Evolutionary conservation across 2,329 filamentous ascomycete species (phyloP).

Genomic region (Lachnellula arida): DNA sequence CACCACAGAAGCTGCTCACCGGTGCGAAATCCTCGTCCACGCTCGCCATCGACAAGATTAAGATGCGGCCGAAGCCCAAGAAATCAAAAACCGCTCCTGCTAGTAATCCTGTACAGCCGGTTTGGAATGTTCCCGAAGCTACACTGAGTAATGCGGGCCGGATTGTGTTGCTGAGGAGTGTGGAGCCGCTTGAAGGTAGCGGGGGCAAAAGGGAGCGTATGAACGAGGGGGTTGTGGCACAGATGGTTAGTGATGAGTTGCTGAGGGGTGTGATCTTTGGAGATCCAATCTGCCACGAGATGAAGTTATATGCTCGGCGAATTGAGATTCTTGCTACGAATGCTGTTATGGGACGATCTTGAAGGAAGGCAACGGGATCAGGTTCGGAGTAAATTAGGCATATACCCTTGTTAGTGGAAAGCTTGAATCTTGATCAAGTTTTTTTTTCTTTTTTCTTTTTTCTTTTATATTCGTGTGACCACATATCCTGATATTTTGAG

Average conservation of each 20-base stretch:
- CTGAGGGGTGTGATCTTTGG: constrained; percentile 72
- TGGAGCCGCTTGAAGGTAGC: constrained; percentile 37
- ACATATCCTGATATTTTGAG: too few relatives aligned
- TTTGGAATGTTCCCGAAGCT: constrained; percentile 62
- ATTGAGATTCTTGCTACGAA: constrained; percentile 67
- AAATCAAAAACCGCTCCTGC: constrained; percentile 18
- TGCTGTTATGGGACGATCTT: constrained; percentile 49
- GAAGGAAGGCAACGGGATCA: constrained; percentile 2
- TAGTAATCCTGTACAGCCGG: constrained; percentile 32
- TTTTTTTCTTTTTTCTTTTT: too few relatives aligned
- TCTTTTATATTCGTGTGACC: too few relatives aligned
- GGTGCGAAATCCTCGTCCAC: constrained; percentile 21
- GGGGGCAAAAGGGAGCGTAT: constrained; percentile 45
- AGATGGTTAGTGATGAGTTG: constrained; percentile 62
- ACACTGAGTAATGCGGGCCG: constrained; percentile 67
- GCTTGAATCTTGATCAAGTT: too few relatives aligned
- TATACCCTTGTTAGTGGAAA: not conserved
- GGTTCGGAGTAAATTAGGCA: not conserved
- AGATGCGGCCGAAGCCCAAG: constrained; percentile 14
- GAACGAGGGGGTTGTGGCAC: constrained; percentile 61
- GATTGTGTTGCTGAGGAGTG: constrained; percentile 60
- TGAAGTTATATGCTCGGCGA: constrained; percentile 69
- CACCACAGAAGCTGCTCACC: constrained; percentile 12
- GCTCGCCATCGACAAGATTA: constrained; percentile 17
- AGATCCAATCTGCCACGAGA: constrained; percentile 74